Conservation (phyloP, 2,329 filamentous ascomycete species). For the Volutella citrinella region DNA sequence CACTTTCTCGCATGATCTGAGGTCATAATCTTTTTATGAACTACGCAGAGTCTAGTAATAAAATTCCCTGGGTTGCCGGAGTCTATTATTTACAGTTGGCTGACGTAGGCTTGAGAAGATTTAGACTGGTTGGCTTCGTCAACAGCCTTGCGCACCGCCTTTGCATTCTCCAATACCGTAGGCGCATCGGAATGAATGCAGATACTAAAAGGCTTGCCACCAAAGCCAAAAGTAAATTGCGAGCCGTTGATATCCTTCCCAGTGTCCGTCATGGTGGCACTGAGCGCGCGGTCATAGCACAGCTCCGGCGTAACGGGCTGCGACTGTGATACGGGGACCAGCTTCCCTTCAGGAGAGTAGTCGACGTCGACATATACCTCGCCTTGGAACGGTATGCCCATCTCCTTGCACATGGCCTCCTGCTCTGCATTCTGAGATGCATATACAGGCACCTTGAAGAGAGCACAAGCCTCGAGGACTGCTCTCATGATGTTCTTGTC, state of each 20-base stretch:
- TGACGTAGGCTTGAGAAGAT: not conserved
- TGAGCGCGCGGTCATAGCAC: slow-evolving; percentile 7
- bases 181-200: slow-evolving; percentile 11
- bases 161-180: slow-evolving; percentile 6
- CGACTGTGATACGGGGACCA: slow-evolving; percentile 11
- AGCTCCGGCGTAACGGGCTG: slow-evolving; percentile 7
- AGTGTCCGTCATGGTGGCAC: slow-evolving; percentile 1
- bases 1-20: too few species aligned
- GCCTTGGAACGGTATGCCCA: slow-evolving; percentile 1
- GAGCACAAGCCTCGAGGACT: slow-evolving; percentile 23
- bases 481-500: slow-evolving; percentile 25
- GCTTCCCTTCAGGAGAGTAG: slow-evolving; percentile 7
- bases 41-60: too few species aligned
- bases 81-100: too few species aligned
- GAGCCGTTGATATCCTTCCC: slow-evolving; percentile 3
- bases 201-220: slow-evolving; percentile 7
- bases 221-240: slow-evolving; percentile 3
- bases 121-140: slow-evolving; percentile 2
- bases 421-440: slow-evolving; percentile 8
- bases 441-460: slow-evolving; percentile 20
- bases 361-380: slow-evolving; percentile 4
- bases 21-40: too few species aligned
- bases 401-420: slow-evolving; percentile 1
- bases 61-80: too few species aligned
- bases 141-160: slow-evolving; percentile 6